Evolutionary conservation across 345 rosid genomes (phyloP).

Genomic region (Rhodamnia argentea): DNA sequence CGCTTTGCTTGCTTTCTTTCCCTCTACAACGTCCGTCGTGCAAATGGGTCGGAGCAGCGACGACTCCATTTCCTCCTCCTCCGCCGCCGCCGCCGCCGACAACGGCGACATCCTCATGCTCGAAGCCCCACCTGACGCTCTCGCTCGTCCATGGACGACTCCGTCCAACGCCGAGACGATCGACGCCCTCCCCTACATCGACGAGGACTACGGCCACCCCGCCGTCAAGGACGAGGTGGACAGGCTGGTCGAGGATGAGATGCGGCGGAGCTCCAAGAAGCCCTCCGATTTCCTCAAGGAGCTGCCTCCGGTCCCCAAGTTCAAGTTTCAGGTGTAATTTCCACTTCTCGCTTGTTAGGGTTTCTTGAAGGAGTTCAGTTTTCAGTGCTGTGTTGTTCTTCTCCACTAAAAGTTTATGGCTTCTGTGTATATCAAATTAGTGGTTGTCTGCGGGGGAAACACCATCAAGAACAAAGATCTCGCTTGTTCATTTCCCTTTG

Average conservation of each 20-base stretch:
- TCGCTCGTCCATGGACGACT: slow-evolving; percentile 59
- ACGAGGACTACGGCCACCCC: slow-evolving; percentile 78
- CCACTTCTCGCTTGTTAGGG: neutral
- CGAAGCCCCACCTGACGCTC: slow-evolving; percentile 36
- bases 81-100: slow-evolving; percentile 15
- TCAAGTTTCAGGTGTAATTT: slow-evolving; percentile 50
- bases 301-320: slow-evolving; percentile 61
- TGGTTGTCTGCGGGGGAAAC: neutral
- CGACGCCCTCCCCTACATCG: slow-evolving; percentile 95
- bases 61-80: neutral
- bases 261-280: slow-evolving; percentile 84
- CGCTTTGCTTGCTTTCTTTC: neutral
- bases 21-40: neutral
- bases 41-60: neutral
- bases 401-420: neutral
- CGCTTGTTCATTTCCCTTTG: neutral
- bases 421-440: neutral
- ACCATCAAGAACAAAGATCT: neutral
- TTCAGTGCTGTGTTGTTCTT: neutral
- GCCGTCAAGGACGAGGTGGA: slow-evolving; percentile 75
- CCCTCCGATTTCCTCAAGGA: slow-evolving; percentile 85
- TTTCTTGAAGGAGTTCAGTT: neutral
- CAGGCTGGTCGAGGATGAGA: slow-evolving; percentile 88
- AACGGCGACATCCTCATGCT: slow-evolving; percentile 67
- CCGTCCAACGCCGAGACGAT: slow-evolving; percentile 56